Base-by-base conservation (phyloP, 805 yeast species). In the Kazachstania martiniae region DNA sequence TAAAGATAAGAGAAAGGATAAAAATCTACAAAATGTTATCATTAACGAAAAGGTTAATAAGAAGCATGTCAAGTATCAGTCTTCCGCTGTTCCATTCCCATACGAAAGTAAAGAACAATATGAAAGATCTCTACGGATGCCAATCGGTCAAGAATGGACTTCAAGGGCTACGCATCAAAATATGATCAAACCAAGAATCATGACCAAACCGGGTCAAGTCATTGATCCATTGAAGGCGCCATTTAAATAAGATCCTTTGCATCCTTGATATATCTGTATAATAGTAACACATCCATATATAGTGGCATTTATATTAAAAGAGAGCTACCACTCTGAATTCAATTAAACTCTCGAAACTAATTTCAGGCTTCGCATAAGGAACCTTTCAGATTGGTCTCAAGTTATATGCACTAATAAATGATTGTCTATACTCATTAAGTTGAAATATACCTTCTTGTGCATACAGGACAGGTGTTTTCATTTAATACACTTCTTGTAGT, bases 71-170 rank as follows among this genome's bases (percentile, higher is more conserved):
- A 86, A 84, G 59, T 91, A 84, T 61, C 86, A 78, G 56, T 80
- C 95, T 2, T 69, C 77, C 25, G 74, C 79, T n/a, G 95, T 91
- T 29, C 97, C 97, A 18, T 89, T 77, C 70, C 96, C 96, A 38
- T 91, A 70, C 56, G 96, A 91, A 61, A 79, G 78, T 38, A 70
- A 78, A 53, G 97, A 86, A 53, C 97, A 91, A 60, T 91, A 91
- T 57, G 98, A 91, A 59, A 73, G 95, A 52, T 76, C 94, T 4
- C 65, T 91, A 49, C 72, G 94, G 52, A 79, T 85, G 85, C 96
- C 97, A n/a, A 65, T 91, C 39, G 97, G 97, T 17, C 93, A 83
- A 57, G 95, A 91, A 59, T 91, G 97, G 97, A 77, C 89, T 7
- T 73, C 94, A 5, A 75, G 84, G 51, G 79, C 75, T 34, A 75